These are phyloP conservation scores for Colletotrichum eremochloae DNA, from an alignment of 2,329 filamentous ascomycete species.

Conservation along the genomic window DNA sequence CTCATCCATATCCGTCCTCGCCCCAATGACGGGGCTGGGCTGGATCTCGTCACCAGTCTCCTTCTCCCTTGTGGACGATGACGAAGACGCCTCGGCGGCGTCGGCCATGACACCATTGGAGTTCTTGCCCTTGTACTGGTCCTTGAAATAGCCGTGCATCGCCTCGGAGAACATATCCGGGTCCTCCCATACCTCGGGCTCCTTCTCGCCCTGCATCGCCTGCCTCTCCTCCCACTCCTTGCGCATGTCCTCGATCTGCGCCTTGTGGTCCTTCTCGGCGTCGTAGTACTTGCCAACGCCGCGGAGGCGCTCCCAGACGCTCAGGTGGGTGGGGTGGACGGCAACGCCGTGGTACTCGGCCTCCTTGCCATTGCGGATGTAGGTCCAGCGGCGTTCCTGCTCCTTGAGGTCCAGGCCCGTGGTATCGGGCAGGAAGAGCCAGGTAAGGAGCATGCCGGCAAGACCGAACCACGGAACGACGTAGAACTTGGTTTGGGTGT, in stretches of 20 bases:
- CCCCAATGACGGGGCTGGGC: slow-evolving; percentile 20
- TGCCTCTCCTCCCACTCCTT: slow-evolving; percentile 70
- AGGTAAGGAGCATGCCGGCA: slow-evolving; percentile 85
- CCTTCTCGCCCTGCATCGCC: slow-evolving; percentile 61
- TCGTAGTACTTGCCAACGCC: slow-evolving; percentile 88
- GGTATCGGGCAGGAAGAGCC: slow-evolving; percentile 92
- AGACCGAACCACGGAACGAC: slow-evolving; percentile 97
- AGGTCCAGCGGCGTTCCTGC: slow-evolving; percentile 93
- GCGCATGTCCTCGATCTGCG: slow-evolving; percentile 87
- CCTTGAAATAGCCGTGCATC: slow-evolving; percentile 68
- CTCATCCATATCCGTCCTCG: slow-evolving; percentile 27
- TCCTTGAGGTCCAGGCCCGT: slow-evolving; percentile 97
- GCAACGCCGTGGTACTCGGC: slow-evolving; percentile 93
- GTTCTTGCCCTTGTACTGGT: slow-evolving; percentile 38
- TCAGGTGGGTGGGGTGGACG: slow-evolving; percentile 89
- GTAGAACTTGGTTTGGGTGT: slow-evolving; percentile 85
- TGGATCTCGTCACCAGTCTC: slow-evolving; percentile 26
- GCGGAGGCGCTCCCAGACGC: slow-evolving; percentile 85
- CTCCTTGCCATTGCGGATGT: slow-evolving; percentile 82
- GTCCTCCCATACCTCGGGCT: slow-evolving; percentile 61
- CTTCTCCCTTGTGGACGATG: slow-evolving; percentile 38
- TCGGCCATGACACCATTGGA: slow-evolving; percentile 15
- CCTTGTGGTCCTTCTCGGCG: slow-evolving; percentile 83
- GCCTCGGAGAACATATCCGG: slow-evolving; percentile 66
- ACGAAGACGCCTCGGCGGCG: slow-evolving; percentile 12